Evolutionary conservation across 768 basidiomycete genomes (phyloP).

Genomic region (Mrakia hoshinonis): DNA sequence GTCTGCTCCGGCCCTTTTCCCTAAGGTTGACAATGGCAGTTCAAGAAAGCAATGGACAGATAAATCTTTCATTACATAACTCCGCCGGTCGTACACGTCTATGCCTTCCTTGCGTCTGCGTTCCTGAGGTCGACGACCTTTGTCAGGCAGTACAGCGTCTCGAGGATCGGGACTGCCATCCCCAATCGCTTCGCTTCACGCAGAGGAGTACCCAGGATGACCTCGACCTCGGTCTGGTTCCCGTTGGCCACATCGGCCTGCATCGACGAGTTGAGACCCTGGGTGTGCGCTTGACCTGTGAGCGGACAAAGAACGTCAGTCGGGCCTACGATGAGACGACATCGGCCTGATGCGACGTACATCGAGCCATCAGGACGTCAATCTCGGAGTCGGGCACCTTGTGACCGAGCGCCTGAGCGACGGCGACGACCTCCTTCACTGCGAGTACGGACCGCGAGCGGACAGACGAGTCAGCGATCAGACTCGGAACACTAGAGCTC

Average conservation of each 20-base stretch:
- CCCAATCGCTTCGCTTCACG: constrained; percentile 23
- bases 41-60: no score
- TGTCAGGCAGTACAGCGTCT: constrained; percentile 23
- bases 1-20: no score
- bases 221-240: constrained; percentile 23
- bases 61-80: no score
- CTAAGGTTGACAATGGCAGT: no score
- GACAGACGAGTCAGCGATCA: not conserved
- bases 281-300: constrained; percentile 23
- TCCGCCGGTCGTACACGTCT: no score
- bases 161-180: constrained; percentile 18
- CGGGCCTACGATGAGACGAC: not conserved
- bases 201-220: constrained; percentile 28
- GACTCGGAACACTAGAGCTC: no score
- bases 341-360: not conserved
- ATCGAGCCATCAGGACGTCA: constrained; percentile 27
- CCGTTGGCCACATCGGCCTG: constrained; percentile 28
- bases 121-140: constrained; percentile 24
- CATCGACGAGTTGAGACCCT: constrained; percentile 30
- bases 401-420: constrained; percentile 29
- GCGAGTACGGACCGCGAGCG: not conserved
- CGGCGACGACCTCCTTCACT: constrained; percentile 29
- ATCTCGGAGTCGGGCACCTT: constrained; percentile 25
- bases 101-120: constrained; percentile 1
- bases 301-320: not conserved